Conservation (phyloP, 2,329 filamentous ascomycete genomes). For the Talaromyces marneffei region DNA sequence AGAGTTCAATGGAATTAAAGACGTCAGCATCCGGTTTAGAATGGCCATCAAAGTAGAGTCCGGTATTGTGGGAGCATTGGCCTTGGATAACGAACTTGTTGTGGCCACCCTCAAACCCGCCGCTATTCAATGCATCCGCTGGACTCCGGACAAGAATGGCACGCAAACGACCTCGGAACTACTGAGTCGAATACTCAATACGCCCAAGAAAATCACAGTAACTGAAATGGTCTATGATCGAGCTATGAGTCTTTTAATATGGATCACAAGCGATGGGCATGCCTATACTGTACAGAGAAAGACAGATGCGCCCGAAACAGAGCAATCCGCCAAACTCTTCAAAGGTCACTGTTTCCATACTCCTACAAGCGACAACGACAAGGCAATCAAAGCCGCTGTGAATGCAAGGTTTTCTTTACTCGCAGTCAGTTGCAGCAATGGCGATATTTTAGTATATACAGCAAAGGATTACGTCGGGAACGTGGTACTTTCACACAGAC, state of each 20-base stretch:
- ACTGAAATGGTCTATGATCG: slow-evolving; percentile 87
- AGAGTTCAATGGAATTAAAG: slow-evolving; percentile 73
- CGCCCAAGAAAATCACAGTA: slow-evolving; percentile 70
- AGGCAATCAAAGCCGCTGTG: slow-evolving; percentile 70
- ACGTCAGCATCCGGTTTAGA: slow-evolving; percentile 84
- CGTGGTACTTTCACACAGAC: slow-evolving; percentile 76
- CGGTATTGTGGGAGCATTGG: slow-evolving; percentile 79
- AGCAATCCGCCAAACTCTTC: slow-evolving; percentile 63
- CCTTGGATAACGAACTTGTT: slow-evolving; percentile 85
- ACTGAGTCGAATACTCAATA: slow-evolving; percentile 77
- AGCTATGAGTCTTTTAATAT: slow-evolving; percentile 91
- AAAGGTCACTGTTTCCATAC: slow-evolving; percentile 85
- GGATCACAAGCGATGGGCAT: slow-evolving; percentile 82
- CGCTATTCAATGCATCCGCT: slow-evolving; percentile 93
- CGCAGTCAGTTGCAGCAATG: slow-evolving; percentile 74
- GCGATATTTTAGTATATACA: slow-evolving; percentile 80
- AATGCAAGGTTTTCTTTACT: slow-evolving; percentile 94
- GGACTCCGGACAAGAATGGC: slow-evolving; percentile 76
- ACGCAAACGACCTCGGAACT: slow-evolving; percentile 88
- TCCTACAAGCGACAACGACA: slow-evolving; percentile 54
- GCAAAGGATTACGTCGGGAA: slow-evolving; percentile 91
- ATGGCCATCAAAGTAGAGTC: slow-evolving; percentile 99
- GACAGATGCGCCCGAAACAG: slow-evolving; percentile 38
- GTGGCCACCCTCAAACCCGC: slow-evolving; percentile 88
- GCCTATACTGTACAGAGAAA: slow-evolving; percentile 84